Evolutionary conservation across 495 filamentous ascomycete genomes (phyloP).

Genomic region (Xylaria flabelliformis): DNA sequence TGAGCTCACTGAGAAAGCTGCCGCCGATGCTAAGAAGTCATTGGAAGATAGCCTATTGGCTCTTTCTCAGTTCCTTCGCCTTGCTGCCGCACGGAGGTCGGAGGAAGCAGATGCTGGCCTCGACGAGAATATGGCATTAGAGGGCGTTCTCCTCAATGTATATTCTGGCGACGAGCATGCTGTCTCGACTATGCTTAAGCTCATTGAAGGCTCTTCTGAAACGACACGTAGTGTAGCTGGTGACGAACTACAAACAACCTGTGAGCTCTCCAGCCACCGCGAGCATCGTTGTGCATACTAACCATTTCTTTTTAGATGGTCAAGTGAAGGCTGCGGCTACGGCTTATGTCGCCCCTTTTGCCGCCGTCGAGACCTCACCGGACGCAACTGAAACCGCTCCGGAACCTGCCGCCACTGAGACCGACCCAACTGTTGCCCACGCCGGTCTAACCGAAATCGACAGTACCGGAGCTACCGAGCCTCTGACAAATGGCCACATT

Average conservation of each 20-base stretch:
- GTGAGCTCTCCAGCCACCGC: constrained; percentile 56
- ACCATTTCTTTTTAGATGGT: constrained; percentile 59
- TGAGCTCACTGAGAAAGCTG: constrained; percentile 61
- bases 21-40: constrained; percentile 59
- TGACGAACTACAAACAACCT: constrained; percentile 71
- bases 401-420: constrained; percentile 51
- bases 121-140: constrained; percentile 84
- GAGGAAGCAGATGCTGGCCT: constrained; percentile 66
- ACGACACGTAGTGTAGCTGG: constrained; percentile 68
- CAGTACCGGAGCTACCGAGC: constrained; percentile 47
- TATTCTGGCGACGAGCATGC: constrained; percentile 86
- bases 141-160: constrained; percentile 85
- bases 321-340: constrained; percentile 70
- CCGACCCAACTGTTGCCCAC: constrained; percentile 79
- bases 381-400: constrained; percentile 44
- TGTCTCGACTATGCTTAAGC: constrained; percentile 80
- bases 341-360: constrained; percentile 53
- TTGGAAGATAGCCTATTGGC: constrained; percentile 65
- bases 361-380: constrained; percentile 48
- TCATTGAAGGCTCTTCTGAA: constrained; percentile 83
- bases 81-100: constrained; percentile 73
- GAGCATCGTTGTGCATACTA: constrained; percentile 25
- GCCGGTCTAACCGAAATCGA: constrained; percentile 76
- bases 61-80: constrained; percentile 79
- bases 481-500: constrained; percentile 57